A percentile compares a stretch with the other conserved stretches of the same genome.
phyloP scores from a whole-genome alignment of 768 basidiomycete species.

The Panaeolus cyanescens region DNA sequence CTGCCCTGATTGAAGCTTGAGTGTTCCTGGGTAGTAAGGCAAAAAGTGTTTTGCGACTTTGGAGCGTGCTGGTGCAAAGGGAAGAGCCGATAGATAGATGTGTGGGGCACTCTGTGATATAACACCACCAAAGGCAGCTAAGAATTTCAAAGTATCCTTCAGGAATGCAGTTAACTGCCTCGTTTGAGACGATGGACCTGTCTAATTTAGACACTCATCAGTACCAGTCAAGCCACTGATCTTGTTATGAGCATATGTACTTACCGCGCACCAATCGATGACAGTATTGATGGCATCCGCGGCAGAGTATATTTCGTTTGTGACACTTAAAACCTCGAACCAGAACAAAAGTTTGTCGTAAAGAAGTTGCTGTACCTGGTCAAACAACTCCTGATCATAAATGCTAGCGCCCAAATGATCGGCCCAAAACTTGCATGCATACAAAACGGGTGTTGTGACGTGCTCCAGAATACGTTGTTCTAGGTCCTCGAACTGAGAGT shows the following conservation, averaged over 20 bases:
- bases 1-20: not conserved
- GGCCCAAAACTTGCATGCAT: conserved; percentile 32
- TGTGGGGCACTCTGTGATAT: conserved; percentile 24
- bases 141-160: conserved; percentile 19
- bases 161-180: conserved; percentile 9
- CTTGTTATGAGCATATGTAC: not conserved
- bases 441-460: conserved; percentile 26
- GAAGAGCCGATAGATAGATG: conserved; percentile 29
- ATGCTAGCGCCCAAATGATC: conserved; percentile 21
- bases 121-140: conserved; percentile 13
- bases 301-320: not conserved
- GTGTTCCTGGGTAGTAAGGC: conserved; percentile 7
- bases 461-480: conserved; percentile 13
- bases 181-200: not conserved
- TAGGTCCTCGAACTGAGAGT: conserved; percentile 27
- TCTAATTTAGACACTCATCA: not conserved
- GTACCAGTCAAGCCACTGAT: not conserved
- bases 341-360: conserved; percentile 20
- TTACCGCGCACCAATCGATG: not conserved
- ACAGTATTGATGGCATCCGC: not conserved
- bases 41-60: conserved; percentile 10
- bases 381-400: not conserved
- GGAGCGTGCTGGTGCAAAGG: conserved; percentile 24
- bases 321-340: conserved; percentile 29
- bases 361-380: conserved; percentile 15